Evolutionary conservation across 2,329 filamentous ascomycete species (phyloP), one percentile per base, ranked within the genome.

Genomic region (Aspergillus pseudoglaucus): DNA sequence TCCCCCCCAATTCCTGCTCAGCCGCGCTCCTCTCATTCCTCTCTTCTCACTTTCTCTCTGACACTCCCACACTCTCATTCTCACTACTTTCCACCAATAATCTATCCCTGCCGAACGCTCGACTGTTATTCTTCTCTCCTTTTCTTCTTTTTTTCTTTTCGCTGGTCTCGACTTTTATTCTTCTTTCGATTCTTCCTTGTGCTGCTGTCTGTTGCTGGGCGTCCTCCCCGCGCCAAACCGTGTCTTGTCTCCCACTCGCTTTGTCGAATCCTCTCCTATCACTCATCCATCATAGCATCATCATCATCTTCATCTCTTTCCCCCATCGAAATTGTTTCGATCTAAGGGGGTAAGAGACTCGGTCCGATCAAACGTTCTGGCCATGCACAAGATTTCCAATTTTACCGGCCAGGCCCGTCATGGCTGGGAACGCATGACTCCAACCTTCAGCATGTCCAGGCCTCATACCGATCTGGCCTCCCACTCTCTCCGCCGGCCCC

Each of bases 341-440:
- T 30, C 10, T 12, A 30, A 30, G 25, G 66, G 66, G 65, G 63
- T 55, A 50, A 63, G 64, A 68, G 65, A 60, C 52, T 57, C 51
- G 47, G 10, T 17, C 10, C 8, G 4, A 39, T 37, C 14, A 50
- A 47, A 47, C 49, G 49, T 51, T 48, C 54, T 52, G 53, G 58
- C 56, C 65, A 84, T 84, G 81, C 81, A 84, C 72, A 83, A 83
- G 70, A 83, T 84, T 65, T 79, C 78, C 63, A 83, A 83, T 72
- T 82, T 84, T 67, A 83, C 80, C 59, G 80, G 80, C 68, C 74
- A 76, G 63, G 80, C 81, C 68, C 78, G 81, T 62, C 80, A 83
- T 79, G 81, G 81, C 66, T 83, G 80, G 80, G 81, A 83, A 68
- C 76, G 80, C 64, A 83, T 84, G 78, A 80, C 79, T 59, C 81